Evolutionary conservation across 495 filamentous ascomycete genomes (phyloP), one percentile per base, ranked within the genome.

Genomic region (Neurospora sp.): DNA sequence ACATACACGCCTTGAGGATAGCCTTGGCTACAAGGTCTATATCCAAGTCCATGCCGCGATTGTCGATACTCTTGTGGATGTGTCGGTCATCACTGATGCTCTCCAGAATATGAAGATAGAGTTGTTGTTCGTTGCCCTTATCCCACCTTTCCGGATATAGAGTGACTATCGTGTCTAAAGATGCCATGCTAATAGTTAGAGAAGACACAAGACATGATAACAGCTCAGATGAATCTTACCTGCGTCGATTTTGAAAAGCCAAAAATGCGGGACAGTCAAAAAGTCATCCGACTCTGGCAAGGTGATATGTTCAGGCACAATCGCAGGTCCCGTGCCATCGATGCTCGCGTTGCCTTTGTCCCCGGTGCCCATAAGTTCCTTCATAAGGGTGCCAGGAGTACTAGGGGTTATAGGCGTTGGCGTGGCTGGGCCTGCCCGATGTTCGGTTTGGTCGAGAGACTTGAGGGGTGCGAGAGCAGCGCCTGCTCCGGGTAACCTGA

Each of bases 241-340:
- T 12, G 42, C 9, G 46, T 73, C 72, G 14, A 73, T 0, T 53
- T 71, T 73, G 72, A 73, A 73, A 9, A 73, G 72, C 72, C 72
- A 73, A 7, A 73, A 73, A 37, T 71, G 12, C 22, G 72, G 72
- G 8, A 73, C 72, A n/a, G 72, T 73, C 3, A 73, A 44, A 38
- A 73, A 38, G 39, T 73, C 72, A 39, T 73, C 71, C 0, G 71
- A 44, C 39, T 73, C 68, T 7, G n/a, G 0, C 0, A 68, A 35
- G 4, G 53, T 0, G 39, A 35, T 16, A 35, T 0, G 53, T 35
- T 61, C 53, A 27, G 27, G 0, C 27, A 0, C 22, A 16, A 59
- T 0, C 11, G 1, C 2, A 59, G 0, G 22, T 31, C 20, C 48
- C 11, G 11, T 0, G n/a, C 11, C 48, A 14, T 1, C 12, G 11